Conservation (phyloP, 2,329 filamentous ascomycete genomes). For the Colletotrichum somersetense region DNA sequence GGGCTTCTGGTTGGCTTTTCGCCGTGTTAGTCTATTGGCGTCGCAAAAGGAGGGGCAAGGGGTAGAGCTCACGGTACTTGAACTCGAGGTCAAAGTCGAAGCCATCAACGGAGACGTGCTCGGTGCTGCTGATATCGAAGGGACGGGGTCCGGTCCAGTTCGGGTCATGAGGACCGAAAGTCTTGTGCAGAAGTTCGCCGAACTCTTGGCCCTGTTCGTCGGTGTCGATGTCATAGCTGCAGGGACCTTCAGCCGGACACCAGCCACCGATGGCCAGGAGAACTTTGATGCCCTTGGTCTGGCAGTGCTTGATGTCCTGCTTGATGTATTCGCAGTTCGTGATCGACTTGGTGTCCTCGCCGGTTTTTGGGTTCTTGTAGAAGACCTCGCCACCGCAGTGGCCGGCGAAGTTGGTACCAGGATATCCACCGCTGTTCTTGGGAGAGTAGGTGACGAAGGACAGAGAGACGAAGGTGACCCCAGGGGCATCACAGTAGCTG, state of each 20-base stretch:
- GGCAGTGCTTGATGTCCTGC: slow-evolving; percentile 57
- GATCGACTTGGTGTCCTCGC: slow-evolving; percentile 49
- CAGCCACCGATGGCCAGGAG: slow-evolving; percentile 58
- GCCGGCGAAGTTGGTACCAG: slow-evolving; percentile 56
- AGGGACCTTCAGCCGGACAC: slow-evolving; percentile 42
- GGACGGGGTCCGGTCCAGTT: slow-evolving; percentile 53
- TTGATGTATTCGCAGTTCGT: slow-evolving; percentile 53
- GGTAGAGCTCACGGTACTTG: slow-evolving; percentile 47
- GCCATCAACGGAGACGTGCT: slow-evolving; percentile 53
- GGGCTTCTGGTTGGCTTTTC: slow-evolving; percentile 49
- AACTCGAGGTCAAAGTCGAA: slow-evolving; percentile 59
- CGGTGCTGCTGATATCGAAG: slow-evolving; percentile 50
- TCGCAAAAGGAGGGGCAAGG: background rate
- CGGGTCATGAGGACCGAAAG: slow-evolving; percentile 54
- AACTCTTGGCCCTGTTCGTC: slow-evolving; percentile 51
- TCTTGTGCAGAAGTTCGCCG: slow-evolving; percentile 54
- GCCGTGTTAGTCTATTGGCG: background rate
- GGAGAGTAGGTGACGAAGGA: slow-evolving; percentile 55
- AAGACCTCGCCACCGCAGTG: slow-evolving; percentile 52
- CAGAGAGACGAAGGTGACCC: slow-evolving; percentile 54
- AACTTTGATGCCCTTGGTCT: slow-evolving; percentile 57
- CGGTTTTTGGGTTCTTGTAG: slow-evolving; percentile 42
- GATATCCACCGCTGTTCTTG: slow-evolving; percentile 52
- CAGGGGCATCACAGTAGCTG: slow-evolving; percentile 52
- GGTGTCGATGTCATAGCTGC: slow-evolving; percentile 52